These are phyloP conservation scores for Microsporum audouinii DNA, from an alignment of 2,329 filamentous ascomycete species.

Conservation along the genomic window DNA sequence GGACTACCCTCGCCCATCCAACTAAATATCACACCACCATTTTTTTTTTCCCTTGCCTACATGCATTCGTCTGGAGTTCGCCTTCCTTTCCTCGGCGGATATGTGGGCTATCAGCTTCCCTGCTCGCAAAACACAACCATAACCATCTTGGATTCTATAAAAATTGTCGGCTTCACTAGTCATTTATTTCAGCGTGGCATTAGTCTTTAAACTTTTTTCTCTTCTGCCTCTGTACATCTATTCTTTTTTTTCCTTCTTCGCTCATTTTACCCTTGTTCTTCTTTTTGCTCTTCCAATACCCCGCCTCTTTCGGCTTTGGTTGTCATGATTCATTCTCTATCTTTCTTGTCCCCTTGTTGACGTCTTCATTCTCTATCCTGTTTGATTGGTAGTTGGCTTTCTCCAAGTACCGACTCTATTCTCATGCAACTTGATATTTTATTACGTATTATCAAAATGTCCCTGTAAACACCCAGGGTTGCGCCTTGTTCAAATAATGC, in stretches of 20 bases:
- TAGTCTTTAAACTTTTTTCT: neutral
- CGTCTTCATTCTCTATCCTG: neutral
- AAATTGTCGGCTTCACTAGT: neutral
- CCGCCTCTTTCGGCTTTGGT: neutral
- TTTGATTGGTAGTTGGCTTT: neutral
- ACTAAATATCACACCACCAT: neutral
- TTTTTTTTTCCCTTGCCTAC: neutral
- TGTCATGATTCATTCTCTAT: neutral
- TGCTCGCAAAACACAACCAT: neutral
- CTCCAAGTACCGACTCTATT: neutral
- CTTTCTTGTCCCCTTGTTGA: neutral
- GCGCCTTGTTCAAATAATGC: neutral
- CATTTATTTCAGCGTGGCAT: neutral
- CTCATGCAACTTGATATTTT: neutral
- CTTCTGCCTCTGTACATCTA: neutral
- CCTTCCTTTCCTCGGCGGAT: neutral
- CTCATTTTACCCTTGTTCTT: neutral
- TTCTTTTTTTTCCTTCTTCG: neutral
- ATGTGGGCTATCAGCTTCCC: neutral
- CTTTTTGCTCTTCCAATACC: neutral
- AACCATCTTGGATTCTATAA: neutral
- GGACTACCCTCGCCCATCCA: neutral
- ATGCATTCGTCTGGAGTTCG: constrained; percentile 1
- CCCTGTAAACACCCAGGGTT: neutral
- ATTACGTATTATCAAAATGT: neutral